Base-by-base conservation (phyloP, 345 rosid genomes). In the Raphanus raphanistrum region DNA sequence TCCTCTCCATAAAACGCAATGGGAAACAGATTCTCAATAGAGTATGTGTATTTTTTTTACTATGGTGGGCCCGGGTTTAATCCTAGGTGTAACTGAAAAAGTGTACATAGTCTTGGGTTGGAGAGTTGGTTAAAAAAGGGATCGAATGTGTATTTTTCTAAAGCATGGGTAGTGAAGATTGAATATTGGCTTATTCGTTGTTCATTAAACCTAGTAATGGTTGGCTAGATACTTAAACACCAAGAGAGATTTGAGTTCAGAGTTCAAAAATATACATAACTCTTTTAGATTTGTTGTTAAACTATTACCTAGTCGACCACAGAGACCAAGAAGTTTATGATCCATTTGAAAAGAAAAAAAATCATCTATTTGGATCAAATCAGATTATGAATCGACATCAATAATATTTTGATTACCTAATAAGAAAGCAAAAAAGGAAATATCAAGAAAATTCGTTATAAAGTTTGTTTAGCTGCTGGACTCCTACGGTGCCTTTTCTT, bases 51-150 rank as follows among this genome's bases (percentile, higher is more conserved):
- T n/a, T n/a, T n/a, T 45, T 95, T 95, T 85, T 95, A 91, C 87
- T 91, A 91, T 21, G 99, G 99, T 5, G 99, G 99, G 0, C 97
- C 99, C 0, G 99, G 99, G 64, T 86, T 82, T 17, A 92, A 90
- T 80, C 87, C 88, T 0, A 86, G 63, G 72, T 95, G 99, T 85
- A 75, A 84, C 1, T 95, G 88, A 32, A 43, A 31, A 68, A 73
- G 29, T 79, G 78, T 79, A 73, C 6, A 79, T 79, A 79, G n/a
- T n/a, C n/a, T n/a, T n/a, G n/a, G n/a, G n/a, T n/a, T n/a, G n/a
- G n/a, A n/a, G n/a, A n/a, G n/a, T n/a, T n/a, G n/a, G n/a, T n/a
- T n/a, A n/a, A n/a, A n/a, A n/a, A n/a, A n/a, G n/a, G 65, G 66
- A 13, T 62, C 52, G 45, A 74, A 35, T 69, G 26, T 74, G 70